Evolutionary conservation across 164 flowering plant genomes (phyloP).

Genomic region (Stephania cephalantha): DNA sequence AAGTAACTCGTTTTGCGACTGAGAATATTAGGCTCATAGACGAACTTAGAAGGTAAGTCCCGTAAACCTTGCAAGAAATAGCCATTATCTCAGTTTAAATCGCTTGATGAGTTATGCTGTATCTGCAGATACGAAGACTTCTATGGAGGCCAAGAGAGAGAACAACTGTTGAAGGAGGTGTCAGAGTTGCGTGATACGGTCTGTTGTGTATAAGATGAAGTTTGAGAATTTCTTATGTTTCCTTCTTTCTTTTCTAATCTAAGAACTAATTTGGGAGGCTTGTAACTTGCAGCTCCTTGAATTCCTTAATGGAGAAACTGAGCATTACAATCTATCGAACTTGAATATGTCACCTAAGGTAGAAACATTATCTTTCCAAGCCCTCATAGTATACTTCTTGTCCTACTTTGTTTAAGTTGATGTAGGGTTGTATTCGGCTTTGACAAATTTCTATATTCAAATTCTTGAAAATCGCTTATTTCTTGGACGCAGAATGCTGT

Average conservation of each 20-base stretch:
- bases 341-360: constrained; percentile 33
- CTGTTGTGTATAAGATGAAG: constrained; percentile 6
- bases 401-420: neutral
- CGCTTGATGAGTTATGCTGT: neutral
- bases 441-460: neutral
- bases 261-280: neutral
- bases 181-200: constrained; percentile 81
- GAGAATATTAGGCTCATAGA: constrained; percentile 94
- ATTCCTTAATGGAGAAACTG: constrained; percentile 38
- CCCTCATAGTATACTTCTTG: neutral
- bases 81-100: neutral
- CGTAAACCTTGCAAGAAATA: neutral
- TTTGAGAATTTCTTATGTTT: neutral
- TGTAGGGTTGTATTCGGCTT: neutral
- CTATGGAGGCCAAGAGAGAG: constrained; percentile 95
- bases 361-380: constrained; percentile 1
- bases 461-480: constrained; percentile 5
- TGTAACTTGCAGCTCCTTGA: constrained; percentile 47
- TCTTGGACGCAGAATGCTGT: constrained; percentile 33
- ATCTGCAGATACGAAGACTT: constrained; percentile 78
- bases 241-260: no score
- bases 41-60: constrained; percentile 69
- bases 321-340: constrained; percentile 26
- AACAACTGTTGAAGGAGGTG: constrained; percentile 60
- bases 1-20: constrained; percentile 90